Percentiles rank a stretch among this genome's conserved stretches.
Conservation (phyloP, 2,329 filamentous ascomycete genomes). For the Trichoderma citrinoviride region DNA sequence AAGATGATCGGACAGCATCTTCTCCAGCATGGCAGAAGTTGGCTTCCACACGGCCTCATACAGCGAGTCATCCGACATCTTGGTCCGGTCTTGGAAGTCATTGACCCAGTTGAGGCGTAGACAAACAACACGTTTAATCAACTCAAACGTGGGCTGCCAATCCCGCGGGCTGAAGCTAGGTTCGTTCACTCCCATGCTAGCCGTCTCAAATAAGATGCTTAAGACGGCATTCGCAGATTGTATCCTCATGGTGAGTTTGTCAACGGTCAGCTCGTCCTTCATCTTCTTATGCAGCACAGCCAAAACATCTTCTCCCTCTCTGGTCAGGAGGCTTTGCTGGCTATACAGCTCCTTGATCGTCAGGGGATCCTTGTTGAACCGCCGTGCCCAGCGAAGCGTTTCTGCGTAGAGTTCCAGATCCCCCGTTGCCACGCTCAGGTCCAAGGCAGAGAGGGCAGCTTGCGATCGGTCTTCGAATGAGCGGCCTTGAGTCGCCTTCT, state of each 20-base stretch:
- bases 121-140: neutral
- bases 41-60: constrained; percentile 12
- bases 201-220: neutral
- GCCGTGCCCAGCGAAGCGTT: constrained; percentile 30
- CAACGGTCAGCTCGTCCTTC: neutral
- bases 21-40: constrained; percentile 5
- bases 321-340: constrained; percentile 8
- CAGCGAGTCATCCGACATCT: constrained; percentile 5
- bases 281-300: neutral
- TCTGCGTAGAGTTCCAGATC: constrained; percentile 28
- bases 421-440: constrained; percentile 29
- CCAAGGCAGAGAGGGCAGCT: constrained; percentile 31
- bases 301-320: constrained; percentile 26
- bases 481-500: constrained; percentile 27
- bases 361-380: constrained; percentile 32
- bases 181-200: neutral
- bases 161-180: neutral
- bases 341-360: constrained; percentile 25
- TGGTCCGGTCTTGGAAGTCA: constrained; percentile 1
- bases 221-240: neutral
- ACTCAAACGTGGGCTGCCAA: neutral
- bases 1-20: neutral
- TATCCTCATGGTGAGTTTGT: neutral
- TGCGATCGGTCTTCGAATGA: constrained; percentile 27
- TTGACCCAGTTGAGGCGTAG: neutral